Evolutionary conservation across 2,329 filamentous ascomycete species (phyloP).

Genomic region (Nigrospora osmanthi): DNA sequence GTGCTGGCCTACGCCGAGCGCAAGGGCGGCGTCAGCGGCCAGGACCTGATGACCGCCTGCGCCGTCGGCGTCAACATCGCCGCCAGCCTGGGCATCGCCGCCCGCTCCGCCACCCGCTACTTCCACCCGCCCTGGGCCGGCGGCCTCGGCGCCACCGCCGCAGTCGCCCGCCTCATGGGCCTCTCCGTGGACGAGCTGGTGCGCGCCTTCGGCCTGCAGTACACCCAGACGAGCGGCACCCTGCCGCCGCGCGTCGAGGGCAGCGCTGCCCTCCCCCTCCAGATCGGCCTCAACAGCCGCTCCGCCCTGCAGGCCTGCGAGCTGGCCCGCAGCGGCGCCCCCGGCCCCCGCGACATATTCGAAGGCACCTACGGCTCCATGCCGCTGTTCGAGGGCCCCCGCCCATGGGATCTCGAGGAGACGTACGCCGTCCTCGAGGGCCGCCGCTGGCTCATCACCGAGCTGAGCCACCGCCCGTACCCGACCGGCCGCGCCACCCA

Average conservation of each 20-base stretch:
- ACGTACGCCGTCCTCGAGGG: neutral
- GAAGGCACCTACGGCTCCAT: slow-evolving; percentile 3
- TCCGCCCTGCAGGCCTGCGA: slow-evolving; percentile 4
- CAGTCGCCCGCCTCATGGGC: slow-evolving; percentile 2
- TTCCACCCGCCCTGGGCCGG: slow-evolving; percentile 4
- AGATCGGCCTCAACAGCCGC: slow-evolving; percentile 4
- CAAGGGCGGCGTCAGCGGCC: neutral
- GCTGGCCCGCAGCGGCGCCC: neutral
- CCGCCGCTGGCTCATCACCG: slow-evolving; percentile 3
- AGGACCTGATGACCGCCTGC: slow-evolving; percentile 3
- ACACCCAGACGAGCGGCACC: slow-evolving; percentile 5
- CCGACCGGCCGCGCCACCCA: slow-evolving; percentile 4
- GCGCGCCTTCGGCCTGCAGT: slow-evolving; percentile 4
- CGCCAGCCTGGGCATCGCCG: slow-evolving; percentile 3
- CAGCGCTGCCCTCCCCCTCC: slow-evolving; percentile 2
- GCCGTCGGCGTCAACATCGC: slow-evolving; percentile 6
- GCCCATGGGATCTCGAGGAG: slow-evolving; percentile 1
- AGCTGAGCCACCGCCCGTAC: slow-evolving; percentile 5
- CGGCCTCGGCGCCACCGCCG: slow-evolving; percentile 3
- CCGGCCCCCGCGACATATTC: slow-evolving; percentile 2
- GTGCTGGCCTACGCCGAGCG: slow-evolving; percentile 3
- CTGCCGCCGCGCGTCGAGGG: slow-evolving; percentile 5
- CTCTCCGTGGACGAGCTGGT: slow-evolving; percentile 1
- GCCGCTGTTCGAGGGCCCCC: slow-evolving; percentile 3
- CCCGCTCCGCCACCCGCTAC: slow-evolving; percentile 3